Conservation (phyloP, 2,329 filamentous ascomycete genomes). For the Aspergillus uvarum region DNA sequence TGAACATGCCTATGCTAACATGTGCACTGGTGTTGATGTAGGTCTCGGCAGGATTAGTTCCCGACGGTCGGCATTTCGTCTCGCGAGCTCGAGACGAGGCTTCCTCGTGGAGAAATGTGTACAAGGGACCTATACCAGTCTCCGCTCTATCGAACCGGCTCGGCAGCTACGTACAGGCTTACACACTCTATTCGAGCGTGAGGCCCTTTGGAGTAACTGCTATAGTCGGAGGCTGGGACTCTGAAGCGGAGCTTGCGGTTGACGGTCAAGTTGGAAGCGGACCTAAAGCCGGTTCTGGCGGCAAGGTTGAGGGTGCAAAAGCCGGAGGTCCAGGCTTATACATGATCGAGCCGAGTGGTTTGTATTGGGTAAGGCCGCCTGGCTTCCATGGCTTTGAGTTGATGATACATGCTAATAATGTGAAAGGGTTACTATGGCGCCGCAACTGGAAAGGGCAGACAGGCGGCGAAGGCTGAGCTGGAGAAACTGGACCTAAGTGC, state of each 20-base stretch:
- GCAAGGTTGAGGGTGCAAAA: conserved; percentile 72
- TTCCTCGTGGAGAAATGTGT: conserved; percentile 82
- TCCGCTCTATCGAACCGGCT: conserved; percentile 87
- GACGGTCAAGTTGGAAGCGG: conserved; percentile 88
- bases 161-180: conserved; percentile 94
- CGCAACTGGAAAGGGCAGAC: conserved; percentile 92
- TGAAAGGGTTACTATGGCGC: conserved; percentile 88
- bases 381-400: background rate
- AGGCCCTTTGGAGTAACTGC: conserved; percentile 95
- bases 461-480: conserved; percentile 95
- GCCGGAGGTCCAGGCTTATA: conserved; percentile 91
- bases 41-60: conserved; percentile 92
- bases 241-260: conserved; percentile 77
- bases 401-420: conserved; percentile 23
- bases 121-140: conserved; percentile 91
- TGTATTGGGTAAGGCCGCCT: conserved; percentile 72
- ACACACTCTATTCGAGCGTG: conserved; percentile 95
- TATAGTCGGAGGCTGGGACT: conserved; percentile 91
- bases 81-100: conserved; percentile 93
- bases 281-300: conserved; percentile 75
- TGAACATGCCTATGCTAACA: conserved; percentile 8
- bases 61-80: conserved; percentile 92
- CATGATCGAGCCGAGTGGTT: conserved; percentile 97
- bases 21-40: conserved; percentile 37
- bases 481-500: conserved; percentile 91